These are phyloP conservation scores for Micromonas pusilla DNA, from an alignment of 139 green algal species.

Conservation along the genomic window DNA sequence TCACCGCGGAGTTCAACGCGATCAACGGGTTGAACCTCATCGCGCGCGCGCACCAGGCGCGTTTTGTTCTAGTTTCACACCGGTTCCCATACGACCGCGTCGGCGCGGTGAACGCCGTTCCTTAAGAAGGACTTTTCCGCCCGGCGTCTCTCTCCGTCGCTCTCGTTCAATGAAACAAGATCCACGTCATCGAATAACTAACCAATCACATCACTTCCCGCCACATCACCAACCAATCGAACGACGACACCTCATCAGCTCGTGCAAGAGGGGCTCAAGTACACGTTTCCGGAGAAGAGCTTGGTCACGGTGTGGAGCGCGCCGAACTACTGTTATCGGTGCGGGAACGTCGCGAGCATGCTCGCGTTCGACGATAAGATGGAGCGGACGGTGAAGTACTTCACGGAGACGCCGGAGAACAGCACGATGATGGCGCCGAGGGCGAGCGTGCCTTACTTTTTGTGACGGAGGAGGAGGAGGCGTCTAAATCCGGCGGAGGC, in stretches of 20 bases:
- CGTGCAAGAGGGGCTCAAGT: conserved; percentile 96
- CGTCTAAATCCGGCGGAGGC: neutral
- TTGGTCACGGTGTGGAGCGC: conserved; percentile 94
- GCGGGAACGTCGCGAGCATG: conserved; percentile 94
- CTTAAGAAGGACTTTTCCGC: no score
- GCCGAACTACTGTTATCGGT: conserved; percentile 99
- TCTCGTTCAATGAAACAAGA: no score
- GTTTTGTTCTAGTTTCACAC: no score
- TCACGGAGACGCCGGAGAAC: conserved; percentile 95
- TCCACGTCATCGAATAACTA: no score
- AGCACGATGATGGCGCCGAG: conserved; percentile 74
- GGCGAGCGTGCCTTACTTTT: conserved; percentile 71
- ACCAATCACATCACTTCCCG: no score
- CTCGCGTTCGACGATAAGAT: conserved; percentile 89
- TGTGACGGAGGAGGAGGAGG: conserved; percentile 40
- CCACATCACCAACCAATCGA: no score
- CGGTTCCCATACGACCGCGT: no score
- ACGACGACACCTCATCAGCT: no score
- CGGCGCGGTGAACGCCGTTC: no score
- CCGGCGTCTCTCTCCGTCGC: no score
- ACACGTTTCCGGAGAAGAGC: conserved; percentile 86
- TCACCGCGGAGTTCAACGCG: conserved; percentile 72
- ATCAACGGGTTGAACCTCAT: conserved; percentile 95
- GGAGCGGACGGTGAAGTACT: conserved; percentile 63
- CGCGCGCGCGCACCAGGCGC: conserved; percentile 87